Conservation (phyloP, 2,329 filamentous ascomycete genomes). For the Phyllosticta citribraziliensis region DNA sequence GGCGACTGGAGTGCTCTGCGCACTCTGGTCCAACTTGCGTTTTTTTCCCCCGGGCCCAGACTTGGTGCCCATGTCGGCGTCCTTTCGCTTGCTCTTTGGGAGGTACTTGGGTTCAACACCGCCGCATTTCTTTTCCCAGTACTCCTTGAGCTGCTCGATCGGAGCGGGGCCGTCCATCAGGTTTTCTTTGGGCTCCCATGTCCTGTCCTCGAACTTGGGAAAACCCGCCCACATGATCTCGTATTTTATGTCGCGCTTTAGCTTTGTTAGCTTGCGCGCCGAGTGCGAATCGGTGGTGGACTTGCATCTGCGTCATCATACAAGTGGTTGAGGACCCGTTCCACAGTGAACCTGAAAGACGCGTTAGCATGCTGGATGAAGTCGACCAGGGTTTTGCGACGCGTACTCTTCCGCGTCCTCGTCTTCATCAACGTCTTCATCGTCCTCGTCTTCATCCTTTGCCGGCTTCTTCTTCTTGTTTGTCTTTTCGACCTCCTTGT, state of each 20-base stretch:
- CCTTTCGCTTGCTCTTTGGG: constrained; percentile 14
- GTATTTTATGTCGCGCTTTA: constrained; percentile 47
- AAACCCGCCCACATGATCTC: constrained; percentile 78
- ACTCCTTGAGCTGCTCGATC: constrained; percentile 50
- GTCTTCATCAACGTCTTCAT: constrained; percentile 17
- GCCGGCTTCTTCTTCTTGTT: background rate
- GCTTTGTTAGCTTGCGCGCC: constrained; percentile 2
- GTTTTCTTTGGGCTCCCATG: constrained; percentile 72
- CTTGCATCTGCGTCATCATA: constrained; percentile 35
- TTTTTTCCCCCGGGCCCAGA: background rate
- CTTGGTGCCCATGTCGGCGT: constrained; percentile 13
- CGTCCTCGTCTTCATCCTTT: constrained; percentile 11
- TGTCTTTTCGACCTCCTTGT: constrained; percentile 16
- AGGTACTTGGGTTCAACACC: constrained; percentile 39
- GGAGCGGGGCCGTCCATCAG: constrained; percentile 36
- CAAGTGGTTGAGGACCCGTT: constrained; percentile 60
- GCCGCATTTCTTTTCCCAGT: constrained; percentile 55
- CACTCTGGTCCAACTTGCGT: constrained; percentile 6
- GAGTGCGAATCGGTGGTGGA: constrained; percentile 7
- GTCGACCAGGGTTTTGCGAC: background rate
- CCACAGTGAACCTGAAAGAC: constrained; percentile 56
- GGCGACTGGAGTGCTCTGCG: background rate
- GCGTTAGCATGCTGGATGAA: constrained; percentile 16
- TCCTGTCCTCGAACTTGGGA: constrained; percentile 57
- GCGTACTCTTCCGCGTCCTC: constrained; percentile 37